Conservation (phyloP, 2,329 filamentous ascomycete species). For the Coniochaeta sp. region DNA sequence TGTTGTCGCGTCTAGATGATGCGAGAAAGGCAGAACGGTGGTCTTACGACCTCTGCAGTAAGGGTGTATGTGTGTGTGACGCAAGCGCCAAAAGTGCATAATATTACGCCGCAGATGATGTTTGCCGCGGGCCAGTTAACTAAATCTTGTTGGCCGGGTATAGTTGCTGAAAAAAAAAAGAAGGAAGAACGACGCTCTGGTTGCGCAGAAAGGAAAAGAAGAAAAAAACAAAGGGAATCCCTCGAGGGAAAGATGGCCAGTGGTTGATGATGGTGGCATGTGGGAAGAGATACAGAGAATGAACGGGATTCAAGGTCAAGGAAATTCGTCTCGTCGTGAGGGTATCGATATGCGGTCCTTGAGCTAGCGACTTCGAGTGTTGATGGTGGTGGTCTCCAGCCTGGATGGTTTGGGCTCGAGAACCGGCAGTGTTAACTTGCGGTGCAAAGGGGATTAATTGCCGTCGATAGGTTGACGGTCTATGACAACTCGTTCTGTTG, state of each 20-base stretch:
- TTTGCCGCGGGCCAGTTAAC: neutral
- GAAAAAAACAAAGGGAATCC: neutral
- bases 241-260: neutral
- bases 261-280: neutral
- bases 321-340: neutral
- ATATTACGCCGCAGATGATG: neutral
- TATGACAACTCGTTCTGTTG: neutral
- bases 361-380: neutral
- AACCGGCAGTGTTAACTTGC: neutral
- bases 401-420: neutral
- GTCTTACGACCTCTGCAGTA: too few relatives aligned
- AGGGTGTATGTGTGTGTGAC: neutral
- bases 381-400: neutral
- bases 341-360: neutral
- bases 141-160: neutral
- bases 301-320: neutral
- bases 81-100: neutral
- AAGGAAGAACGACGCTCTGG: neutral
- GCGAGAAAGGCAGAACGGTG: too few relatives aligned
- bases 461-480: neutral
- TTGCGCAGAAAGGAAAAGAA: too few relatives aligned
- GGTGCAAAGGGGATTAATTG: neutral
- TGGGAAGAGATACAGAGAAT: neutral
- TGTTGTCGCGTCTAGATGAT: neutral
- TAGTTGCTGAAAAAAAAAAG: neutral